These are phyloP conservation scores for Rhodotorula sp. DNA, from an alignment of 1,284 basidiomycete species.

Conservation along the genomic window DNA sequence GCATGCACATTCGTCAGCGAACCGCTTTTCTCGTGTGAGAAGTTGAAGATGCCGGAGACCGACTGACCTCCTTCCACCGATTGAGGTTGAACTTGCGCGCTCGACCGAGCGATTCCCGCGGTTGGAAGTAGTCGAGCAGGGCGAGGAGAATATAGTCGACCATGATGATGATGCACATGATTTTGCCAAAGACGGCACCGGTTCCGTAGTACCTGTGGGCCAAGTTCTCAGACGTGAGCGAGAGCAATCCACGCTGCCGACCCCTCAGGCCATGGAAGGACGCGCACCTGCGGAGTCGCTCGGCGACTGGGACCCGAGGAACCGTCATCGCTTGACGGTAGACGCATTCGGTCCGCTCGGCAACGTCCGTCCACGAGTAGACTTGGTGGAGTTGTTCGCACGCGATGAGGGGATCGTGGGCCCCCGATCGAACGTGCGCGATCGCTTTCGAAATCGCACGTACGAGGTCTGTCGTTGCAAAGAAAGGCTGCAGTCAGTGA, in stretches of 20 bases:
- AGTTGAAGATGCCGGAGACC: background rate
- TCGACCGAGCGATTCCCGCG: conserved; percentile 48
- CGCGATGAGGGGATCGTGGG: conserved; percentile 73
- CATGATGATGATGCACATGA: conserved; percentile 53
- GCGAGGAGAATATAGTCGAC: conserved; percentile 51
- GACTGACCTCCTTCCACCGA: conserved; percentile 28
- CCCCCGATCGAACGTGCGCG: conserved; percentile 62
- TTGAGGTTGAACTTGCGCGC: conserved; percentile 44
- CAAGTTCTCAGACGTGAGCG: background rate
- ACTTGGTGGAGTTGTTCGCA: conserved; percentile 75
- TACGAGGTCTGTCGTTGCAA: conserved; percentile 72
- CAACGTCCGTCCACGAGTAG: conserved; percentile 84
- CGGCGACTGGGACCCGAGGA: conserved; percentile 63
- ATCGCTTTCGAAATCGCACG: conserved; percentile 80
- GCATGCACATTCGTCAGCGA: background rate
- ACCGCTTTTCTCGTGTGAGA: too few species aligned
- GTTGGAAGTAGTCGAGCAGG: conserved; percentile 48
- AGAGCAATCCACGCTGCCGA: too few species aligned
- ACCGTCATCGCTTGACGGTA: conserved; percentile 68
- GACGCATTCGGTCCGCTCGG: conserved; percentile 75
- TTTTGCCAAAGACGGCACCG: conserved; percentile 52
- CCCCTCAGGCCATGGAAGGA: background rate
- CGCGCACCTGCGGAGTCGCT: conserved; percentile 66
- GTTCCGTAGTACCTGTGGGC: conserved; percentile 49
- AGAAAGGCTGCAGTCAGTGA: background rate